phyloP scores from a whole-genome alignment of 2,329 filamentous ascomycete genomes.

The Colletotrichum magnum region DNA sequence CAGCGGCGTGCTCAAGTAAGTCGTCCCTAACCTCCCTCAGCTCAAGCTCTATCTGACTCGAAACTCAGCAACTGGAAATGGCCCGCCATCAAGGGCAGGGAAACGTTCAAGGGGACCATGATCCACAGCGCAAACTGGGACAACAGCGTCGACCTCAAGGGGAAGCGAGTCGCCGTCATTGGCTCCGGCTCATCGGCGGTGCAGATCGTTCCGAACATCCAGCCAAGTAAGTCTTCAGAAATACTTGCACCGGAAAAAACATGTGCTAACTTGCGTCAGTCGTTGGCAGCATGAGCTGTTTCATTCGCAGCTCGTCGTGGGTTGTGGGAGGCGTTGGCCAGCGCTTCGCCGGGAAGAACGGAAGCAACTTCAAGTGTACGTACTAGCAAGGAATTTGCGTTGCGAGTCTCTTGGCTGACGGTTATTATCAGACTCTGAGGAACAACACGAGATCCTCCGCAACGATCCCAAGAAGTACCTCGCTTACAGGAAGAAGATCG shows the following conservation, averaged over 20 bases:
- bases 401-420: background rate
- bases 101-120: slow-evolving; percentile 47
- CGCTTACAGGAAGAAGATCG: slow-evolving; percentile 62
- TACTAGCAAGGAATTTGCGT: background rate
- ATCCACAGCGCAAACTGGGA: slow-evolving; percentile 51
- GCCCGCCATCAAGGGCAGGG: slow-evolving; percentile 48
- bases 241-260: no score
- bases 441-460: slow-evolving; percentile 63
- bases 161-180: slow-evolving; percentile 49
- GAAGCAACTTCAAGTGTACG: slow-evolving; percentile 61
- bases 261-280: background rate
- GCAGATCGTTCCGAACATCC: slow-evolving; percentile 51
- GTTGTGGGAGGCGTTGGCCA: slow-evolving; percentile 63
- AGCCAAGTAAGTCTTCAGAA: slow-evolving; percentile 29
- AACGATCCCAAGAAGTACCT: slow-evolving; percentile 68
- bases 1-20: slow-evolving; percentile 61
- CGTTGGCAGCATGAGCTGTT: slow-evolving; percentile 37
- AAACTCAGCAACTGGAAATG: slow-evolving; percentile 46
- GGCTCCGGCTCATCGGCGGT: slow-evolving; percentile 48
- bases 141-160: slow-evolving; percentile 42
- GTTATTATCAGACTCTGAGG: slow-evolving; percentile 47
- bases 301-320: slow-evolving; percentile 59
- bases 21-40: slow-evolving; percentile 43
- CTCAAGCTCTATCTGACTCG: background rate
- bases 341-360: slow-evolving; percentile 60